Evolutionary conservation across 345 rosid genomes (phyloP).

Genomic region (Populus alba): DNA sequence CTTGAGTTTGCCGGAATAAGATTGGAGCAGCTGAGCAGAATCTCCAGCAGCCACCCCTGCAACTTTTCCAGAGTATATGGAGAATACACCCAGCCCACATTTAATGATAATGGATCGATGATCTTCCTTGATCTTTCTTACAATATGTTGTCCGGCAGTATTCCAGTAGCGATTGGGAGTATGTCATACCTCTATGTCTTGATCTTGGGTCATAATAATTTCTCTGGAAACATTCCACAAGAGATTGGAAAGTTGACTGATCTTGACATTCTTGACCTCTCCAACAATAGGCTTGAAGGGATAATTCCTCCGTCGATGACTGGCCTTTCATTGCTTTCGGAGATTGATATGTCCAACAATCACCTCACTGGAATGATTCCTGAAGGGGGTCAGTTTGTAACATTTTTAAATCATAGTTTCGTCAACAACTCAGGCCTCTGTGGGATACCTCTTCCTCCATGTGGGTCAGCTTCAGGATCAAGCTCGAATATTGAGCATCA

Average conservation of each 20-base stretch:
- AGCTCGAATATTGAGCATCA: constrained; percentile 38
- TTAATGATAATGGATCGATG: constrained; percentile 86
- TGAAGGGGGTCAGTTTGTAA: constrained; percentile 72
- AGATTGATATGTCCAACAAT: constrained; percentile 75
- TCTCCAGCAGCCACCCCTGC: constrained; percentile 79
- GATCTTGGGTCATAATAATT: constrained; percentile 73
- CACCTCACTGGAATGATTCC: constrained; percentile 70
- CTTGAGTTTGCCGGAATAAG: constrained; percentile 90
- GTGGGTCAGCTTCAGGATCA: constrained; percentile 29
- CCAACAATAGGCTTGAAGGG: constrained; percentile 65
- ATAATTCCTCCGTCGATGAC: constrained; percentile 65
- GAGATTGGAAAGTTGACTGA: constrained; percentile 66
- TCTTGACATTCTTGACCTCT: constrained; percentile 82
- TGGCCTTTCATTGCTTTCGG: constrained; percentile 50
- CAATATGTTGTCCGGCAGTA: constrained; percentile 63
- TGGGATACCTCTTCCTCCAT: constrained; percentile 69
- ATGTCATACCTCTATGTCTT: constrained; percentile 68
- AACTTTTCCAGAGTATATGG: constrained; percentile 69
- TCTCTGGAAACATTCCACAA: constrained; percentile 68
- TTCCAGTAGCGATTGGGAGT: constrained; percentile 80
- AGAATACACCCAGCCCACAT: constrained; percentile 72
- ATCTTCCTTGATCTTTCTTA: constrained; percentile 86
- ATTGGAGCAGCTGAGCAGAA: constrained; percentile 44
- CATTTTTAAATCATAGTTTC: constrained; percentile 60
- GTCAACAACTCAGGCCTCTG: constrained; percentile 81